These are phyloP conservation scores for Agaricus blazei DNA, from an alignment of 768 basidiomycete species.

Conservation along the genomic window DNA sequence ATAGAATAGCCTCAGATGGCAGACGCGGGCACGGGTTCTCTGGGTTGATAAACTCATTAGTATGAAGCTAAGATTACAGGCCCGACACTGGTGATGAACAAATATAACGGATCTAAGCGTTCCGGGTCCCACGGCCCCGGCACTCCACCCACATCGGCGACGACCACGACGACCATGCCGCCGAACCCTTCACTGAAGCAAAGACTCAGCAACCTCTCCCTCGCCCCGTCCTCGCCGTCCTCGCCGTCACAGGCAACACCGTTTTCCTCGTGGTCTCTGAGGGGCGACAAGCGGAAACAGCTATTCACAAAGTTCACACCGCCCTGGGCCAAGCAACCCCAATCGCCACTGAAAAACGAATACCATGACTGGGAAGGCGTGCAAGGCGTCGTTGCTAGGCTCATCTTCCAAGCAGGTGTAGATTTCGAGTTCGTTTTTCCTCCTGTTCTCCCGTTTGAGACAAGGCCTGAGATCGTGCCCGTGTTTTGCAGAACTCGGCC, in stretches of 20 bases:
- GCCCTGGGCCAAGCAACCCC: slow-evolving; percentile 42
- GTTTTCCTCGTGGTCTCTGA: slow-evolving; percentile 5
- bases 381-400: slow-evolving; percentile 59
- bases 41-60: too few species aligned
- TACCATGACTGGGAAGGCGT: slow-evolving; percentile 55
- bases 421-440: slow-evolving; percentile 71
- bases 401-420: slow-evolving; percentile 87
- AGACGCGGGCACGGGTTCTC: too few species aligned
- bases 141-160: background rate
- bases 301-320: slow-evolving; percentile 36
- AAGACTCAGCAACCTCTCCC: slow-evolving; percentile 56
- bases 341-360: slow-evolving; percentile 19
- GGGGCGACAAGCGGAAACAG: slow-evolving; percentile 17
- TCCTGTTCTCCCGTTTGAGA: background rate
- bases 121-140: slow-evolving; percentile 3
- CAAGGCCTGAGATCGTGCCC: slow-evolving; percentile 8
- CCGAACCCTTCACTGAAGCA: slow-evolving; percentile 53
- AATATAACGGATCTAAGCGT: background rate
- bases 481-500: slow-evolving; percentile 64
- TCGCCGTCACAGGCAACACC: slow-evolving; percentile 18
- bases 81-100: too few species aligned
- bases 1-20: too few species aligned
- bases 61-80: too few species aligned
- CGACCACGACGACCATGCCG: slow-evolving; percentile 10
- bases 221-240: slow-evolving; percentile 46